Conservation (phyloP, 306 rosid genomes). For the Cucurbita argyrosperma region DNA sequence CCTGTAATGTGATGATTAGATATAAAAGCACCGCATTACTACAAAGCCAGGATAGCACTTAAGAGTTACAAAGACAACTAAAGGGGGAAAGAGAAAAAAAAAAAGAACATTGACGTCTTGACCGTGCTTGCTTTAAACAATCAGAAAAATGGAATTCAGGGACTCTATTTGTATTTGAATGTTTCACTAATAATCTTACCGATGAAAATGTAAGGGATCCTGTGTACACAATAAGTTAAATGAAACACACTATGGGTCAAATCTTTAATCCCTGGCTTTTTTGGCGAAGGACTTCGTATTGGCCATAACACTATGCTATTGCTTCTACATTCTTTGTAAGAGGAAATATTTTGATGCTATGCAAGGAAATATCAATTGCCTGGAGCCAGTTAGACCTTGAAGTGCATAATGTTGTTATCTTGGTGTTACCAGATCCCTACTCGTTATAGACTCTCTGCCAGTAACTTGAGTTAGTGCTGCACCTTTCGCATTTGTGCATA, state of each 20-base stretch:
- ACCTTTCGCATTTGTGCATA: constrained; percentile 99
- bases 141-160: not conserved
- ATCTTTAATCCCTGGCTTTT: not conserved
- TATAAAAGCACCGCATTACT: not conserved
- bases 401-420: constrained; percentile 4
- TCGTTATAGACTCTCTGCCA: constrained; percentile 96
- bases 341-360: not conserved
- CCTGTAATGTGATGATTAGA: constrained; percentile 22
- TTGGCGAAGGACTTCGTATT: too few species aligned
- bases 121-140: not conserved
- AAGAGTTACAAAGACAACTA: not conserved
- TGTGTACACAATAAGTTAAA: not conserved
- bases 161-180: too few species aligned
- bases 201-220: not conserved
- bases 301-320: not conserved
- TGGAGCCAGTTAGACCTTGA: not conserved
- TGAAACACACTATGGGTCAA: not conserved
- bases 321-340: not conserved
- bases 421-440: constrained; percentile 83
- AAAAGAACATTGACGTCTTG: not conserved
- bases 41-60: not conserved
- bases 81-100: not conserved
- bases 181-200: not conserved
- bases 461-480: constrained; percentile 92
- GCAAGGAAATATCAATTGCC: not conserved